Evolutionary conservation across 208 protist genomes (phyloP).

Genomic region (Entamoeba histolytica): DNA sequence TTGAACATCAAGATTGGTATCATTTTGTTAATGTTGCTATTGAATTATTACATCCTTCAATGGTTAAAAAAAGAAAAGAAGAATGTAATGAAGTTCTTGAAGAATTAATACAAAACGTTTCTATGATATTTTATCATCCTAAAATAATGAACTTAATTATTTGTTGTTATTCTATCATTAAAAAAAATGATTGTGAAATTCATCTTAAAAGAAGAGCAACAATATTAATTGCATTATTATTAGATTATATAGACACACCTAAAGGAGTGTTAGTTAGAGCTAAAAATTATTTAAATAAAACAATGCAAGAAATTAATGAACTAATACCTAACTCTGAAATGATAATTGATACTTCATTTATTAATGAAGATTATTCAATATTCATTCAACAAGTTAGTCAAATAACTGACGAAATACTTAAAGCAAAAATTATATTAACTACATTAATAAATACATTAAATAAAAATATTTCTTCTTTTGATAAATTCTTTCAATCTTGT

Average conservation of each 20-base stretch:
- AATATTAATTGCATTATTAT: neutral
- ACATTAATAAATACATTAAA: neutral
- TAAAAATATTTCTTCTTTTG: neutral
- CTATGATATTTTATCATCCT: neutral
- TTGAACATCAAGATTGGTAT: neutral
- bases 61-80: neutral
- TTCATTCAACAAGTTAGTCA: neutral
- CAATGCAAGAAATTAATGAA: neutral
- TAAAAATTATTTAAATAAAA: neutral
- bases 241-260: neutral
- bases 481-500: neutral
- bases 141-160: neutral
- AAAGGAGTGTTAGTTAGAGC: neutral
- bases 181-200: neutral
- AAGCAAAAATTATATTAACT: neutral
- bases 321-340: neutral
- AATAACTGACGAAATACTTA: neutral
- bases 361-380: neutral
- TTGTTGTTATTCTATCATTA: neutral
- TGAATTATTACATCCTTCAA: neutral
- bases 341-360: neutral
- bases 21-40: neutral
- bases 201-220: neutral
- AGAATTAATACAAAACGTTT: neutral
- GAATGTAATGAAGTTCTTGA: neutral